Percentiles rank a stretch among this genome's conserved stretches.
Evolutionary conservation across 2,329 filamentous ascomycete genomes (phyloP).

Genomic region (Piedraia hortae): DNA sequence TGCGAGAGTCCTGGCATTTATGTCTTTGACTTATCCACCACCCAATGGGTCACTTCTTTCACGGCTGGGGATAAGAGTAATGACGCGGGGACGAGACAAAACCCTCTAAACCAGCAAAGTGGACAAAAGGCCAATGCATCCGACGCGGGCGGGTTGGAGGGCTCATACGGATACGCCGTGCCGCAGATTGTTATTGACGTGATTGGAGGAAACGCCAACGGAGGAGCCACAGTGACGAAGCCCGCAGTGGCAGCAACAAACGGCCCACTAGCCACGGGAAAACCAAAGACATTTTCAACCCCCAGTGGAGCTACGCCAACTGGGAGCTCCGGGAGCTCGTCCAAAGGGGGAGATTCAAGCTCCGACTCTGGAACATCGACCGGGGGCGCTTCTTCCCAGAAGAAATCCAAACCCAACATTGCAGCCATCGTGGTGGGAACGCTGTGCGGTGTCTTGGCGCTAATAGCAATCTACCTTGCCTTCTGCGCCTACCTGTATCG

Average conservation of each 20-base stretch:
- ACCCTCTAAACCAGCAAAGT: slow-evolving; percentile 24
- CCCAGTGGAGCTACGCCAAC: slow-evolving; percentile 20
- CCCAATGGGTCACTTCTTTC: slow-evolving; percentile 43
- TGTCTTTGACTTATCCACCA: slow-evolving; percentile 46
- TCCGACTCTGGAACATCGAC: slow-evolving; percentile 12
- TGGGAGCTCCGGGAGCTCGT: slow-evolving; percentile 11
- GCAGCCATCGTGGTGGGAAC: slow-evolving; percentile 30
- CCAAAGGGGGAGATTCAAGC: slow-evolving; percentile 8
- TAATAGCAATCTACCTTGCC: slow-evolving; percentile 35
- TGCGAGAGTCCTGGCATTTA: slow-evolving; percentile 46
- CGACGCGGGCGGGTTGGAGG: slow-evolving; percentile 28
- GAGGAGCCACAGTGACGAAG: slow-evolving; percentile 40
- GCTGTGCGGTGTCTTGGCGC: slow-evolving; percentile 35
- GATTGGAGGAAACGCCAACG: slow-evolving; percentile 38
- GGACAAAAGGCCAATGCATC: slow-evolving; percentile 19
- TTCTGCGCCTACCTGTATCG: slow-evolving; percentile 51
- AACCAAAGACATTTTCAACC: slow-evolving; percentile 36
- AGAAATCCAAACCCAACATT: slow-evolving; percentile 15
- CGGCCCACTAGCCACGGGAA: slow-evolving; percentile 44
- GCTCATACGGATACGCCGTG: slow-evolving; percentile 38
- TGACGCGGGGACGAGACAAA: slow-evolving; percentile 9
- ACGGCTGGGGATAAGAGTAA: slow-evolving; percentile 30
- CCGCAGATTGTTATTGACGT: slow-evolving; percentile 33
- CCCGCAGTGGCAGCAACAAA: slow-evolving; percentile 35
- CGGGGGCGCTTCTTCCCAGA: slow-evolving; percentile 3